Evolutionary conservation across 2,329 filamentous ascomycete genomes (phyloP).

Genomic region (Trichophyton rubrum): DNA sequence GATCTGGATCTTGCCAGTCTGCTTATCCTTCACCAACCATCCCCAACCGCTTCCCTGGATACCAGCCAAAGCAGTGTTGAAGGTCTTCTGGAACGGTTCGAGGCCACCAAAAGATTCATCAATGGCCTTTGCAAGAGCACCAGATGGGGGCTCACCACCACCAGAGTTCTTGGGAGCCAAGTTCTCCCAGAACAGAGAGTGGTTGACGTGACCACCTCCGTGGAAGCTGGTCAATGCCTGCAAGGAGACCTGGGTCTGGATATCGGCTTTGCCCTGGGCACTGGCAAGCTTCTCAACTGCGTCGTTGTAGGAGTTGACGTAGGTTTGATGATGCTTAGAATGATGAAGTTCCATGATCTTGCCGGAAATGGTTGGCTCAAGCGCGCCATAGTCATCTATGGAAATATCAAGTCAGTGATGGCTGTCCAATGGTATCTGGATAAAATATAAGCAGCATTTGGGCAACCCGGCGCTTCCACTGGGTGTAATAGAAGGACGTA

Average conservation of each 20-base stretch:
- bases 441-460: background rate
- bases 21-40: conserved; percentile 50
- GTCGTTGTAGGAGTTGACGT: conserved; percentile 79
- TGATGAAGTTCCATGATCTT: conserved; percentile 97
- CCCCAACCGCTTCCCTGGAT: conserved; percentile 56
- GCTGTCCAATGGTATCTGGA: background rate
- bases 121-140: conserved; percentile 46
- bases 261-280: conserved; percentile 42
- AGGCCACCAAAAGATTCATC: conserved; percentile 47
- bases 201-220: conserved; percentile 52
- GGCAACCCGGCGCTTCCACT: background rate
- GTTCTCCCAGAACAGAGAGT: conserved; percentile 56
- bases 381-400: conserved; percentile 86
- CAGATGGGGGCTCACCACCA: conserved; percentile 50
- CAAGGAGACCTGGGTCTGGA: conserved; percentile 45
- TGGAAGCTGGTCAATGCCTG: conserved; percentile 54
- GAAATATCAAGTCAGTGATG: background rate
- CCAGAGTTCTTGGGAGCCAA: conserved; percentile 49
- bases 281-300: conserved; percentile 58
- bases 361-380: conserved; percentile 71
- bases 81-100: conserved; percentile 48
- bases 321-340: conserved; percentile 87
- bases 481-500: background rate
- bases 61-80: conserved; percentile 51
- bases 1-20: conserved; percentile 45